Conservation (phyloP, 2,329 filamentous ascomycete species). For the Arthrobotrys entomopaga region DNA sequence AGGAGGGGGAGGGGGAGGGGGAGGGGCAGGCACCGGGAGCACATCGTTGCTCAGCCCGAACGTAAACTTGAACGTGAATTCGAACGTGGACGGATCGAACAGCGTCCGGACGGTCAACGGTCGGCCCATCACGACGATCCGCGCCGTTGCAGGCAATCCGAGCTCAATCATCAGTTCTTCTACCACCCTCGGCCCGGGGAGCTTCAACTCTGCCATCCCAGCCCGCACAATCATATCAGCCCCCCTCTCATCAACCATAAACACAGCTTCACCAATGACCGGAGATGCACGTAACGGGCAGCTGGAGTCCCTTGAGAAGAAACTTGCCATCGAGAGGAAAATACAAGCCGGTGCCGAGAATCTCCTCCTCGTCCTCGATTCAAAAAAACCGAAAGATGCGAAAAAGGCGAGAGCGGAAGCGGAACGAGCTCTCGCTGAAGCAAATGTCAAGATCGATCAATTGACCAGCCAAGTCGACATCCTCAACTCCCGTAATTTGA, state of each 20-base stretch:
- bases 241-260: slow-evolving; percentile 49
- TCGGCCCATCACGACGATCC: slow-evolving; percentile 48
- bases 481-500: slow-evolving; percentile 40
- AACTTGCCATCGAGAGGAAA: slow-evolving; percentile 93
- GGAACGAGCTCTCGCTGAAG: slow-evolving; percentile 88
- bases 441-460: slow-evolving; percentile 77
- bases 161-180: slow-evolving; percentile 28
- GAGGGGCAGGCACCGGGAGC: background rate
- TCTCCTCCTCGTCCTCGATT: slow-evolving; percentile 90
- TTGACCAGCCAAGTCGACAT: slow-evolving; percentile 71
- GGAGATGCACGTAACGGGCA: slow-evolving; percentile 47
- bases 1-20: too few relatives aligned
- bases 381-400: slow-evolving; percentile 94
- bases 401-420: slow-evolving; percentile 83
- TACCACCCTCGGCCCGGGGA: slow-evolving; percentile 31
- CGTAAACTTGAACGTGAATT: slow-evolving; percentile 5
- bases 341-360: slow-evolving; percentile 99
- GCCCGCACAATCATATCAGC: slow-evolving; percentile 37
- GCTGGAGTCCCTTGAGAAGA: slow-evolving; percentile 71
- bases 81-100: slow-evolving; percentile 11
- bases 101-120: slow-evolving; percentile 41
- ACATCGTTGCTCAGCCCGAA: slow-evolving; percentile 18
- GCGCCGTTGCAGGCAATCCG: slow-evolving; percentile 38
- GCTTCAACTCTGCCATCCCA: slow-evolving; percentile 48
- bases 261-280: slow-evolving; percentile 38